Base-by-base conservation (phyloP, 371 early-diverging fungal genomes). In the Rhizopus stolonifer region DNA sequence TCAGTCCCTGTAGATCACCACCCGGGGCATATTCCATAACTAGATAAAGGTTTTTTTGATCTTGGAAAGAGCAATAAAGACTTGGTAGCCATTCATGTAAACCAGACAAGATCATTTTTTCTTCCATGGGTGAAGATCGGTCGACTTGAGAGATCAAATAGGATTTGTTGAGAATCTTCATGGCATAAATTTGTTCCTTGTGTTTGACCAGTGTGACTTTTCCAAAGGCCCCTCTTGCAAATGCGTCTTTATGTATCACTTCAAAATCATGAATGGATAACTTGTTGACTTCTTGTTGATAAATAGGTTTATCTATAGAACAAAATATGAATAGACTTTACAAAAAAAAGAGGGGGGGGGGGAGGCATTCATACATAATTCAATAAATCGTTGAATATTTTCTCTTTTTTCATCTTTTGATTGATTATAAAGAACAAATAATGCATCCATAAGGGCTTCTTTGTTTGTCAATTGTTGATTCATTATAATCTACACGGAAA, bases 11-110 rank as follows among this genome's bases (percentile, higher is more conserved):
- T 58, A 99, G 67, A 71, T 96, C 95, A 22, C 97, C 96, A 18
- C 96, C 99, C 3, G 95, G 90, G 15, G 94, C 79, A 67, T 93
- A 98, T 70, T 97, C 98, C 98, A 98, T 97, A 25, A 97, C 90
- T 15, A 98, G 70, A 67, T 97, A 98, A 26, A 97, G 72, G 54
- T 91, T 84, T 34, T 83, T 74, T 19, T 80, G 65, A 48, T 96
- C 97, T 69, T 98, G 97, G 67, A 98, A 98, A 6, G 96, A 90
- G 44, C 89, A 91, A 67, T 91, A 87, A 32, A 98, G 81, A 40
- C 43, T 58, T 4, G 82, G 88, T 29, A 96, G 84, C 94, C 94
- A 96, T 19, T 88, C 89, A 32, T 80, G 58, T n/a, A 78, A 69
- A 21, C 79, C 77, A 9, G 91, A 87, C 38, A 96, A 67, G 10